Evolutionary conservation across 225 moss, liverwort and hornwort genomes (phyloP), one percentile per base, ranked within the genome.

Genomic region (Straminergon stramineum): DNA sequence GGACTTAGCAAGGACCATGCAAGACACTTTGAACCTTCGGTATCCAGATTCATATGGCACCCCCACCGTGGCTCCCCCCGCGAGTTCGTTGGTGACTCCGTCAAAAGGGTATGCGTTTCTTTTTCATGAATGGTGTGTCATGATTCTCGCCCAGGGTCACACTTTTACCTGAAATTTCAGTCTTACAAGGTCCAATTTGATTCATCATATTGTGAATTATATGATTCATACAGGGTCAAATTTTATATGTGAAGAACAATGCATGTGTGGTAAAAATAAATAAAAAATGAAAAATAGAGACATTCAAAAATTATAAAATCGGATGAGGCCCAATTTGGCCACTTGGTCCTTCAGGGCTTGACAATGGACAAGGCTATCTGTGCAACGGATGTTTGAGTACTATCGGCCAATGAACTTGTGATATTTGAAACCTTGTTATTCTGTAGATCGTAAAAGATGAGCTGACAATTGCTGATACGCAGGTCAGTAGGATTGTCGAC

Each of bases 401-500:
- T 53, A n/a, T 35, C 55, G 37, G 41, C 35, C 7, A 79, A 68
- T 53, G 58, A 77, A 52, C 39, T 34, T n/a, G 62, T 35, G 58
- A 53, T 15, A 34, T 56, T 45, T 66, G 83, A 41, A 58, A 60
- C 51, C 32, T 56, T 61, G 53, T 51, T 73, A 31, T 65, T 17
- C 22, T 52, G 21, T 76, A 83, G 55, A 70, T 87, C 24, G 52
- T 35, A 65, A 69, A 17, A 61, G 41, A 37, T 86, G 89, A 75
- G 39, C 43, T 69, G 89, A 35, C 55, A 65, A 60, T 77, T 62
- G 53, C 83, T 89, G 82, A 21, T 62, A 13, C 34, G 69, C 91
- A 93, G 95, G 87, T 78, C 93, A 57, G 91, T 91, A 65, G 95
- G 95, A 74, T 65, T 95, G 84, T 93, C 95, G 81, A 92, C 93